A percentile compares a stretch with the other conserved stretches of the same genome.
Conservation (phyloP, 1,284 basidiomycete species). For the Cerrena zonata region DNA sequence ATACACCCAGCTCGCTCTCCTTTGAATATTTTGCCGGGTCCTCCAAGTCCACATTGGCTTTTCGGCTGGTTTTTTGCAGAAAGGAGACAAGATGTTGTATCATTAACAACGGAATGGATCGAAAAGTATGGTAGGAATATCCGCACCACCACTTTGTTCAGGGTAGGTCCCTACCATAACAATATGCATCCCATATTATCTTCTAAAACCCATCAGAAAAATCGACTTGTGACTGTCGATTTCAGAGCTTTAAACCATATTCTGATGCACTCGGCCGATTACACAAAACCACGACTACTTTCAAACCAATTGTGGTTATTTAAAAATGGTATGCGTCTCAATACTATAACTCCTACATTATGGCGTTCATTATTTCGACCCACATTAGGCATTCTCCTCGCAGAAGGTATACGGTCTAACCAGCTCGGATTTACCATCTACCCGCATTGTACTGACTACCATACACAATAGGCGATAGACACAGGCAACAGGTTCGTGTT, state of each 20-base stretch:
- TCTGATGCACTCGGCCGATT: constrained; percentile 40
- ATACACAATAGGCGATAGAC: constrained; percentile 4
- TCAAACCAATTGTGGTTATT: too few relatives aligned
- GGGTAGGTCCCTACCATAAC: constrained; percentile 4
- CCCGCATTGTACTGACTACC: too few relatives aligned
- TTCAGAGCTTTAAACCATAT: constrained; percentile 45
- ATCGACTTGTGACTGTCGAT: constrained; percentile 1
- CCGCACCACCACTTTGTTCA: constrained; percentile 10
- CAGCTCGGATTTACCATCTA: too few relatives aligned
- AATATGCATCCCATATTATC: not conserved
- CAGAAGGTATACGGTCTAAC: constrained; percentile 1
- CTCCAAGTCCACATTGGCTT: constrained; percentile 17
- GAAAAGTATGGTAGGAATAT: constrained; percentile 13
- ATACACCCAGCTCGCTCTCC: constrained; percentile 12
- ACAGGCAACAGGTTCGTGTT: constrained; percentile 5
- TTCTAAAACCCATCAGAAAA: not conserved
- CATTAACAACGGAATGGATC: constrained; percentile 12
- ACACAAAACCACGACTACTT: constrained; percentile 38
- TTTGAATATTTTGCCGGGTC: constrained; percentile 21
- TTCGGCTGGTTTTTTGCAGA: constrained; percentile 20
- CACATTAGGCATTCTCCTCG: constrained; percentile 1
- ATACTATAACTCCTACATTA: not conserved
- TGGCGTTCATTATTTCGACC: not conserved
- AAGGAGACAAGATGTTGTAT: constrained; percentile 7
- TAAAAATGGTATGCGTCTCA: too few relatives aligned